These are phyloP conservation scores for Plectosphaerella plurivora DNA, from an alignment of 2,329 filamentous ascomycete genomes.

Conservation along the genomic window DNA sequence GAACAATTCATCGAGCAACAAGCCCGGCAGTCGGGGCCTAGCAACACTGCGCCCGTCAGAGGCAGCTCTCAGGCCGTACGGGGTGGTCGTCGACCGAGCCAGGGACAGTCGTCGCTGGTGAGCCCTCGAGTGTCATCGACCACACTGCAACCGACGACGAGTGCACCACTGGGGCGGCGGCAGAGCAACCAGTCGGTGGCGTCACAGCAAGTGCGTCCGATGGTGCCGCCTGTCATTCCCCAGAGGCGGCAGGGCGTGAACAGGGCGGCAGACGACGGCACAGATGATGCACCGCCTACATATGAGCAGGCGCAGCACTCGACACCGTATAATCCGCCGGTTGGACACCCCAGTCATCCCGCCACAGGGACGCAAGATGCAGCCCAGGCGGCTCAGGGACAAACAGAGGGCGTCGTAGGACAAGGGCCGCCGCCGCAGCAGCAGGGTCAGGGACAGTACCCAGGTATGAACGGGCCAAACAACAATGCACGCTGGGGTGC, in stretches of 20 bases:
- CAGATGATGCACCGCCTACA: slow-evolving; percentile 50
- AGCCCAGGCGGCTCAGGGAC: background rate
- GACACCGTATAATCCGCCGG: slow-evolving; percentile 45
- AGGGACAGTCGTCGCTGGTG: slow-evolving; percentile 7
- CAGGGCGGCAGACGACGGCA: slow-evolving; percentile 29
- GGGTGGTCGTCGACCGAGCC: slow-evolving; percentile 1
- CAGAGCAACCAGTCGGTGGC: slow-evolving; percentile 6
- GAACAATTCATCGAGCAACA: slow-evolving; percentile 68
- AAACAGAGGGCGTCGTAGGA: slow-evolving; percentile 5
- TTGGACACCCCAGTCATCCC: slow-evolving; percentile 46
- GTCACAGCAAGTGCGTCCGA: slow-evolving; percentile 37
- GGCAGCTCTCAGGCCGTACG: background rate
- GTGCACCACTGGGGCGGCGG: slow-evolving; percentile 6
- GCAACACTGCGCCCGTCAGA: slow-evolving; percentile 15
- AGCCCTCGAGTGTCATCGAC: slow-evolving; percentile 15
- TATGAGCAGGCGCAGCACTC: slow-evolving; percentile 54
- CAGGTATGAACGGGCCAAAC: background rate
- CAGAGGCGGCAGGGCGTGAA: slow-evolving; percentile 30
- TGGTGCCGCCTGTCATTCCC: slow-evolving; percentile 36
- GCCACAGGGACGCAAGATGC: slow-evolving; percentile 25
- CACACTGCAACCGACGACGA: slow-evolving; percentile 7
- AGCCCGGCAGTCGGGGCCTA: slow-evolving; percentile 29
- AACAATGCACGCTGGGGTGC: background rate
- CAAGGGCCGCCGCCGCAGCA: background rate
- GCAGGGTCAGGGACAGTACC: background rate